Conservation (phyloP, 495 filamentous ascomycete species). For the Cercophora samala region DNA sequence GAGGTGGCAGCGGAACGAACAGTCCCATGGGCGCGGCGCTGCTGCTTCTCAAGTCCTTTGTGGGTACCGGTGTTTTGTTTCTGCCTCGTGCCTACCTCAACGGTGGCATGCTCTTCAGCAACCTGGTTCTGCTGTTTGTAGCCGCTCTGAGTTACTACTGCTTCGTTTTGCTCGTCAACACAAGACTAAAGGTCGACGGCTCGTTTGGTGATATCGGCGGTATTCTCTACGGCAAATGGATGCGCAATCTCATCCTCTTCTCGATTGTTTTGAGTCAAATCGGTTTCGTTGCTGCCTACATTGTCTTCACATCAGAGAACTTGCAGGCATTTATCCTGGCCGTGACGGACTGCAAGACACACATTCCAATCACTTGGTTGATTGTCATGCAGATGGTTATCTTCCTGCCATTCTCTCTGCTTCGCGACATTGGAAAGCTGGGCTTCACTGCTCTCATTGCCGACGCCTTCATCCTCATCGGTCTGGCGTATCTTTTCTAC, state of each 20-base stretch:
- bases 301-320: conserved; percentile 95
- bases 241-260: conserved; percentile 79
- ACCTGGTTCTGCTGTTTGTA: conserved; percentile 78
- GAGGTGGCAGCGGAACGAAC: conserved; percentile 66
- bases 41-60: conserved; percentile 91
- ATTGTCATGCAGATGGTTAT: conserved; percentile 91
- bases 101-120: conserved; percentile 96
- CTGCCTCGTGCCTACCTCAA: conserved; percentile 88
- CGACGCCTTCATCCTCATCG: conserved; percentile 89
- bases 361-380: conserved; percentile 80
- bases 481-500: conserved; percentile 91
- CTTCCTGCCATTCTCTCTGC: conserved; percentile 87
- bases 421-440: conserved; percentile 93
- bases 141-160: conserved; percentile 89
- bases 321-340: conserved; percentile 85
- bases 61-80: conserved; percentile 96
- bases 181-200: conserved; percentile 75
- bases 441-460: conserved; percentile 87
- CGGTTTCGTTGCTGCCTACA: conserved; percentile 96
- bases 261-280: conserved; percentile 94
- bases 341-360: conserved; percentile 74
- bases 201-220: conserved; percentile 97
- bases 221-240: conserved; percentile 82
- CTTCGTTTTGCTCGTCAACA: conserved; percentile 87
- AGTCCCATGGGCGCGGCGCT: conserved; percentile 70